Conservation (phyloP, 768 basidiomycete genomes). For the Leccinum variicolor region DNA sequence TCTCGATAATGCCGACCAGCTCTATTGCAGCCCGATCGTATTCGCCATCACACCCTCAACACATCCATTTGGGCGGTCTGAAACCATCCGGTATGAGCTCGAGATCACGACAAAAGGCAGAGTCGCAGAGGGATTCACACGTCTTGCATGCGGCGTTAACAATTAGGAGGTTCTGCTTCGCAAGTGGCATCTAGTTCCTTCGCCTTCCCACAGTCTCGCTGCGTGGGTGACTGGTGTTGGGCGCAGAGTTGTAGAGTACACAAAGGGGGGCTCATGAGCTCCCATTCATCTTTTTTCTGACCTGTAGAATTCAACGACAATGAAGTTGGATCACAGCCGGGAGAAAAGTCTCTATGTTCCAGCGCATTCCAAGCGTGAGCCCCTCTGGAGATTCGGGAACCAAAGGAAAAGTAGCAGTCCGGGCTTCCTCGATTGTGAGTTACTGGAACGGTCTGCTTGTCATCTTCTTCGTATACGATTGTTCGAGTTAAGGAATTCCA, state of each 20-base stretch:
- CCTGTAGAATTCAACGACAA: slow-evolving; percentile 41
- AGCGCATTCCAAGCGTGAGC: slow-evolving; percentile 75
- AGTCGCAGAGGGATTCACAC: slow-evolving; percentile 82
- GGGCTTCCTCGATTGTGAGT: no score
- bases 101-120: slow-evolving; percentile 93
- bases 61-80: slow-evolving; percentile 58
- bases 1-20: slow-evolving; percentile 67
- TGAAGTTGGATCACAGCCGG: slow-evolving; percentile 84
- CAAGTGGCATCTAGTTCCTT: slow-evolving; percentile 64
- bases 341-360: slow-evolving; percentile 91
- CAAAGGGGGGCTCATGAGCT: slow-evolving; percentile 67
- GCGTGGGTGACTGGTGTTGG: slow-evolving; percentile 47
- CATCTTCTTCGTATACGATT: no score
- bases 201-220: slow-evolving; percentile 61
- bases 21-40: slow-evolving; percentile 87
- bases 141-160: slow-evolving; percentile 61
- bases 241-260: slow-evolving; percentile 59
- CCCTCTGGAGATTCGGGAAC: slow-evolving; percentile 25
- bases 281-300: slow-evolving; percentile 36
- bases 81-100: slow-evolving; percentile 66
- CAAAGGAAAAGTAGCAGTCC: no score
- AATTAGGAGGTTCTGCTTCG: slow-evolving; percentile 87
- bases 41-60: slow-evolving; percentile 72
- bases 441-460: no score
- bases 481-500: no score